phyloP scores from a whole-genome alignment of 1,284 basidiomycete species.

The Schizophyllum amplum region DNA sequence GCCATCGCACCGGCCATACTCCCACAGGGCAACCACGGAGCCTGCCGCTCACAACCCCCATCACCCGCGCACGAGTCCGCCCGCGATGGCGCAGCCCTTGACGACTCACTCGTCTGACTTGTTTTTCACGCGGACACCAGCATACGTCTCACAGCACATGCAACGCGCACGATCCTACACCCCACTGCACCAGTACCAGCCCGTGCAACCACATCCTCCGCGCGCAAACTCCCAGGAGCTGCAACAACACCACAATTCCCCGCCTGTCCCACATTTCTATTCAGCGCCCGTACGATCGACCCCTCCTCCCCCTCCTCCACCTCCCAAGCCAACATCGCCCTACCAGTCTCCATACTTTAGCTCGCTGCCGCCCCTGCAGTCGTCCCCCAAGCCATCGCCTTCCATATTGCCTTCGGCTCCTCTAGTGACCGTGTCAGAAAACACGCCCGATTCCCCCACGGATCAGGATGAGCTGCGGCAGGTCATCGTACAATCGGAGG shows the following conservation, averaged over 20 bases:
- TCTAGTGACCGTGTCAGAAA: background rate
- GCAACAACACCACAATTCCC: background rate
- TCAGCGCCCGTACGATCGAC: background rate
- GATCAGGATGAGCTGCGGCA: slow-evolving; percentile 19
- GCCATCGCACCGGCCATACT: background rate
- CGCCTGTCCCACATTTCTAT: background rate
- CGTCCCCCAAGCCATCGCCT: background rate
- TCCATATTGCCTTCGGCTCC: background rate
- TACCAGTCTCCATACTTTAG: background rate
- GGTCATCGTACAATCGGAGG: slow-evolving; percentile 46
- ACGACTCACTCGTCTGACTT: background rate
- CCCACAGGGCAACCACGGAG: background rate
- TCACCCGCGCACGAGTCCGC: background rate
- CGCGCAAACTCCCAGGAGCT: background rate
- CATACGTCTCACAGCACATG: background rate
- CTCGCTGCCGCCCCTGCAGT: background rate
- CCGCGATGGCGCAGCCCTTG: background rate
- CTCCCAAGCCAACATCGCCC: background rate
- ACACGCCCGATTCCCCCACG: background rate
- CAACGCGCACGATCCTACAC: background rate
- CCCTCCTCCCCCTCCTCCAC: background rate
- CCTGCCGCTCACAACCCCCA: background rate
- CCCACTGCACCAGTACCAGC: background rate
- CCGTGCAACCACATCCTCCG: background rate
- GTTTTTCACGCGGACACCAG: background rate